Evolutionary conservation across 2,329 filamentous ascomycete genomes (phyloP), one percentile per base, ranked within the genome.

Genomic region (Scopulariopsis brevicaulis): DNA sequence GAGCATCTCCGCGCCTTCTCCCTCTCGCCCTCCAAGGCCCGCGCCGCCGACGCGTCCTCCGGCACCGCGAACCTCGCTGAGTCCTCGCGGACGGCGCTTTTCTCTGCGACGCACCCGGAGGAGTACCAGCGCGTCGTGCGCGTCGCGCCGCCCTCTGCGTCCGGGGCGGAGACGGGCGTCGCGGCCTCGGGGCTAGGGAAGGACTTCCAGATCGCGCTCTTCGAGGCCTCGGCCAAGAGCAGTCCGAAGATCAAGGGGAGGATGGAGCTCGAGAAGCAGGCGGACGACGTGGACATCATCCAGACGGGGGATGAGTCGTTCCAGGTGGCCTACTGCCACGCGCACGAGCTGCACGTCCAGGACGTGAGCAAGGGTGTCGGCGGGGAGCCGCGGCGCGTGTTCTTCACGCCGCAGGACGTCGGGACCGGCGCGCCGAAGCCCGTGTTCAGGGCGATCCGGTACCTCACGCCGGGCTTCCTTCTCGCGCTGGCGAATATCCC

Each of bases 1-100:
- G 80, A 89, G 66, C 92, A 96, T 72, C 83, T 97, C 63, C 83
- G 91, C 62, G 80, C 89, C 11, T 88, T 96, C 66, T 77, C 80
- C 62, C 78, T 94, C 62, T 70, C 76, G 57, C 62, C 70, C 63
- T 62, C 67, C 65, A 73, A 71, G 59, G 58, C 68, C 59, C 64
- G 67, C 62, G 65, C 66, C 3, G 62, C 65, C 51, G 66, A 67
- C 55, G 64, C 63, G 46, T 25, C 67, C 60, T 62, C 60, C 14
- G 62, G 68, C 55, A 63, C 67, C 52, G 64, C 64, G 60, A 73
- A 71, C 64, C 73, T 85, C 59, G 65, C 74, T 56, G 81, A 84
- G 70, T 63, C 79, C 28, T 77, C 77, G 57, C 79, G 79, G 60
- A 69, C 74, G 59, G 66, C 76, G 54, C 72, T 85, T 32, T 85